Evolutionary conservation across 768 basidiomycete genomes (phyloP), one percentile per base, ranked within the genome.

Genomic region (Hygrophorus russula): DNA sequence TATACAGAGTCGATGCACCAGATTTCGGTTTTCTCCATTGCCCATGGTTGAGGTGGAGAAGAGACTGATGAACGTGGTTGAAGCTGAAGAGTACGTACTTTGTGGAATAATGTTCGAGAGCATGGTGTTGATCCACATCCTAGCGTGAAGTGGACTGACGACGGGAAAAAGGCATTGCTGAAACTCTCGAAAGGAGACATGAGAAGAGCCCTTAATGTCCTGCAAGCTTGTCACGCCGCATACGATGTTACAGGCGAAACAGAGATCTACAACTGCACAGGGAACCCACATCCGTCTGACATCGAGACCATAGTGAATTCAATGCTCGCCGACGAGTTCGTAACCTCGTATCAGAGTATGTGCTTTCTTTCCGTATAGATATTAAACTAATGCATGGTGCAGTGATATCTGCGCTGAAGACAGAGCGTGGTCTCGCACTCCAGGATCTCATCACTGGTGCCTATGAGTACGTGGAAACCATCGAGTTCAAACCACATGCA

Each of bases 151-250:
- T 52, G 98, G 24, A 87, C 86, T 0, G 69, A 74, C 0, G 91
- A 94, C 45, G 96, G 96, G 12, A 85, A 81, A 61, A 72, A 77
- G 36, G 94, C 96, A 1, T 66, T 99, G 28, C 69, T 99, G 14
- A 98, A 89, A 56, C 74, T 99, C n/a, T 93, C 88, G 0, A 84
- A 82, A 53, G 96, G 96, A 27, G 96, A 99, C 60, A 99, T 99
- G 96, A 79, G 96, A 47, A 70, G 96, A 47, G 96, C 93, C 1
- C 69, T 99, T 13, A 98, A 96, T 56, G 84, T 99, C 20, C 69
- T 99, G 14, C 96, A 99, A 65, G 96, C 96, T 0, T 99, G 96
- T 56, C 91, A 98, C 59, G 93, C 96, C 12, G 96, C 94, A 3
- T 99, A 97, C 58, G 89, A 93, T 34, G 59, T 74, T 8, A 79